These are phyloP conservation scores for Linnemannia exigua DNA, from an alignment of 192 early-diverging fungal species.

Conservation along the genomic window DNA sequence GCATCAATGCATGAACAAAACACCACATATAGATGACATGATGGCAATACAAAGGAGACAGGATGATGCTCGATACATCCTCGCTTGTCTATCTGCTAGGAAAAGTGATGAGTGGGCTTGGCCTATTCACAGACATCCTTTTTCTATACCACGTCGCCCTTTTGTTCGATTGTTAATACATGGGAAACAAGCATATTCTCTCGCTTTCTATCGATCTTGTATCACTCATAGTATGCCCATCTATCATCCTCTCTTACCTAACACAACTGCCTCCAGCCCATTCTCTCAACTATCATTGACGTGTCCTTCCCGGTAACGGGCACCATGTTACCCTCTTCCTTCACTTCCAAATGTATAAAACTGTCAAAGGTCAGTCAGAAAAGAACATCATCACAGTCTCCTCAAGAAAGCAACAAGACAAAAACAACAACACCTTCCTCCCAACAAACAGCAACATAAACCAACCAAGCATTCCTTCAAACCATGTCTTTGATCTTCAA, in stretches of 20 bases:
- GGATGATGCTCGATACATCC: too few relatives aligned
- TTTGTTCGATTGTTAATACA: not conserved
- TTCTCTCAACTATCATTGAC: not conserved
- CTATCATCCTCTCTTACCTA: not conserved
- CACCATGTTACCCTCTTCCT: not conserved
- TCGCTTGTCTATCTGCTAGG: too few relatives aligned
- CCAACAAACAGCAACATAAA: too few relatives aligned
- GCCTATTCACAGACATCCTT: too few relatives aligned
- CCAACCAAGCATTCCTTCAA: too few relatives aligned
- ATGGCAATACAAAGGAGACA: too few relatives aligned
- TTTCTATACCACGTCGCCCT: not conserved
- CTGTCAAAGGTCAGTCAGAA: not conserved
- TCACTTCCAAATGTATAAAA: not conserved
- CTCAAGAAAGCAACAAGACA: not conserved
- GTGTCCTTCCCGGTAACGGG: not conserved
- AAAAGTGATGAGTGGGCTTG: too few relatives aligned
- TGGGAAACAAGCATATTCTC: not conserved
- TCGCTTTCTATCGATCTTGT: not conserved
- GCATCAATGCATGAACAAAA: too few relatives aligned
- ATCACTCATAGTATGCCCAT: not conserved
- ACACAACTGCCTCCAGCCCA: not conserved
- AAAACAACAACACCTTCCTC: not conserved
- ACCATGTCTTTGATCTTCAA: constrained; percentile 8
- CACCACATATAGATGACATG: too few relatives aligned
- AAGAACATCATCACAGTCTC: not conserved